Evolutionary conservation across 495 filamentous ascomycete species (phyloP).

Genomic region (Trichodelitschia bisporula): DNA sequence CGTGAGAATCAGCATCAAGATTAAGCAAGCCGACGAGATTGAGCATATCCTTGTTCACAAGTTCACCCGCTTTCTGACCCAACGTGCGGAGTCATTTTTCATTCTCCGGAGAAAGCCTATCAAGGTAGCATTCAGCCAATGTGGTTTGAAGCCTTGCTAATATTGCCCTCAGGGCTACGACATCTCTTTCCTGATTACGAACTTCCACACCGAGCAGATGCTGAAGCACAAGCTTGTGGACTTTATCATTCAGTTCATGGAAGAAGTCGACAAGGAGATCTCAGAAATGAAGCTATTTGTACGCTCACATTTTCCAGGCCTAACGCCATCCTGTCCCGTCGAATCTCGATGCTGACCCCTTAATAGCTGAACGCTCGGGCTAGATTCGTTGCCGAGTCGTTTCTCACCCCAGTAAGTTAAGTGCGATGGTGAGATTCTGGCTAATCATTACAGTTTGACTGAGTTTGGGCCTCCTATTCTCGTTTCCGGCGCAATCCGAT

Average conservation of each 20-base stretch:
- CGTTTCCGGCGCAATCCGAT: background rate
- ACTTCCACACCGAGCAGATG: constrained; percentile 95
- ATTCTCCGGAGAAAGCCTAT: constrained; percentile 86
- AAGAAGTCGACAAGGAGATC: constrained; percentile 98
- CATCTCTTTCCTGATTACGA: constrained; percentile 95
- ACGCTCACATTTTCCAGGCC: no score
- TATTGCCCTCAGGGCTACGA: constrained; percentile 58
- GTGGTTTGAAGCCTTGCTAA: background rate
- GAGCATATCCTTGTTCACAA: constrained; percentile 95
- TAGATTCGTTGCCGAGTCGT: constrained; percentile 94
- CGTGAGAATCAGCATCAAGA: constrained; percentile 84
- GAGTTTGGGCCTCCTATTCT: constrained; percentile 1
- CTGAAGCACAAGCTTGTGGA: constrained; percentile 96
- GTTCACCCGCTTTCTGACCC: constrained; percentile 86
- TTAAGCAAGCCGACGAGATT: constrained; percentile 98
- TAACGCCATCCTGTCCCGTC: background rate
- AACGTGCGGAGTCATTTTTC: constrained; percentile 93
- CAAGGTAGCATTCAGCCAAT: no score
- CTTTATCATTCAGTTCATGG: constrained; percentile 98
- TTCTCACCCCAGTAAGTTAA: constrained; percentile 66
- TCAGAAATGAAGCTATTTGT: constrained; percentile 99
- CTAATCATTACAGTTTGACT: constrained; percentile 2
- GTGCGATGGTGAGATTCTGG: background rate
- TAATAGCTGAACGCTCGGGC: constrained; percentile 79
- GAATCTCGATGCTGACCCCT: background rate